These are phyloP conservation scores for Digitaria exilis DNA, from an alignment of 202 grass and related monocot genomes.

Conservation along the genomic window DNA sequence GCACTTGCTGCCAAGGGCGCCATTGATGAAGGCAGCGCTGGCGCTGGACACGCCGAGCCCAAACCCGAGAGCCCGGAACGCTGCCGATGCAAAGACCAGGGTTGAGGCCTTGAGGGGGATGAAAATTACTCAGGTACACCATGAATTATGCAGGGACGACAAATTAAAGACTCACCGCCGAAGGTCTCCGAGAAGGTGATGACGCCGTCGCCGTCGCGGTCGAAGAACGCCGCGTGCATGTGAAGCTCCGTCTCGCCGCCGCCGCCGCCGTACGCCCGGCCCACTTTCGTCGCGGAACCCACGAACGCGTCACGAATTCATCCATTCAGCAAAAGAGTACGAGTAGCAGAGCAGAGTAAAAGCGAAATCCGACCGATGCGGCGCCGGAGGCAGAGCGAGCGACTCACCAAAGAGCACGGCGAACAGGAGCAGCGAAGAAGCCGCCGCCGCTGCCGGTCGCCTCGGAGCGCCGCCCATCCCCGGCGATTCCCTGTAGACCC, in stretches of 20 bases:
- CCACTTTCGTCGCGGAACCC: neutral
- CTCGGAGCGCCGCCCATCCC: constrained; percentile 8
- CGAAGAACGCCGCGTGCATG: constrained; percentile 87
- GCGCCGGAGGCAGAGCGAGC: neutral
- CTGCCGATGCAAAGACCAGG: constrained; percentile 38
- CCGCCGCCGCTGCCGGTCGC: neutral
- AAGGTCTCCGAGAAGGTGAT: constrained; percentile 68
- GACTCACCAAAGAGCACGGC: constrained; percentile 25
- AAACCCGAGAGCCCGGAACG: constrained; percentile 55
- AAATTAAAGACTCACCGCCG: constrained; percentile 53
- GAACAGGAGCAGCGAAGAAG: constrained; percentile 29
- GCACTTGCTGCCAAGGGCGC: constrained; percentile 45
- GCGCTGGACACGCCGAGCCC: constrained; percentile 27
- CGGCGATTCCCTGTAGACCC: neutral
- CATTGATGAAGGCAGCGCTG: constrained; percentile 58
- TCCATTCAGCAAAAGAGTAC: neutral
- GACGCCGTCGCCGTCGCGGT: constrained; percentile 75
- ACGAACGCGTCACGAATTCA: neutral
- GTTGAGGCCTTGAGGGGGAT: too few species aligned
- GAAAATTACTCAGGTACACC: neutral
- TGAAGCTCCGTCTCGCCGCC: constrained; percentile 59
- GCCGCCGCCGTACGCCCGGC: constrained; percentile 25
- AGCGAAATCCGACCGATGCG: neutral
- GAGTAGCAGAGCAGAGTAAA: neutral
- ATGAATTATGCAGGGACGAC: neutral